These are phyloP conservation scores for Carex kokanica DNA, from an alignment of 176 grass and related monocot species.

Conservation along the genomic window DNA sequence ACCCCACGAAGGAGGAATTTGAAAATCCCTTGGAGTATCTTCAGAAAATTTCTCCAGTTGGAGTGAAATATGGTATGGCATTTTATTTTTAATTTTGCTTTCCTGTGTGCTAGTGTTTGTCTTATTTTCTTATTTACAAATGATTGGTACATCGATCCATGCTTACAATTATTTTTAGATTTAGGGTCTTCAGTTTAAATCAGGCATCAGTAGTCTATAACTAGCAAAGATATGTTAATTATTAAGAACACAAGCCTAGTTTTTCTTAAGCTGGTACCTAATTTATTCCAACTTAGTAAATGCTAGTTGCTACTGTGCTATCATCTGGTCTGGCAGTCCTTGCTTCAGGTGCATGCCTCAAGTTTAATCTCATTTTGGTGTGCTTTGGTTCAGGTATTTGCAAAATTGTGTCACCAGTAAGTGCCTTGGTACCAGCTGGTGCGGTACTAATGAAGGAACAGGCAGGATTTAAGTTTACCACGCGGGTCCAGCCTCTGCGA, in stretches of 20 bases:
- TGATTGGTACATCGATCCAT: background rate
- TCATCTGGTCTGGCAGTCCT: background rate
- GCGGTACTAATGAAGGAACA: conserved; percentile 80
- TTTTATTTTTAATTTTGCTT: conserved; percentile 6
- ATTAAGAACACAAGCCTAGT: background rate
- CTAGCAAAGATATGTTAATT: background rate
- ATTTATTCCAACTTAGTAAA: background rate
- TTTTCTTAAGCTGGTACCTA: background rate
- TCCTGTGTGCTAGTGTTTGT: background rate
- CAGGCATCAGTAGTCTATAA: background rate
- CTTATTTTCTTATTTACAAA: background rate
- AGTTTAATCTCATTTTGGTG: background rate
- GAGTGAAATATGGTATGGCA: conserved; percentile 63
- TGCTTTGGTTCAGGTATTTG: conserved; percentile 65
- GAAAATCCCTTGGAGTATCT: conserved; percentile 77
- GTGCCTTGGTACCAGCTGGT: conserved; percentile 81
- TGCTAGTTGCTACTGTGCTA: background rate
- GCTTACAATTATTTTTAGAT: background rate
- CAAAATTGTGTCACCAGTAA: conserved; percentile 82
- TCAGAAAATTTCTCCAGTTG: conserved; percentile 74
- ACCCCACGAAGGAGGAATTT: conserved; percentile 75
- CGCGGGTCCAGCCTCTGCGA: conserved; percentile 87
- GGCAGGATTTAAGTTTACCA: conserved; percentile 88
- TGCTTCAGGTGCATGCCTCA: background rate
- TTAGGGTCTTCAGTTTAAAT: background rate